phyloP scores from a whole-genome alignment of 2,329 filamentous ascomycete genomes.

The Massarina eburnea region DNA sequence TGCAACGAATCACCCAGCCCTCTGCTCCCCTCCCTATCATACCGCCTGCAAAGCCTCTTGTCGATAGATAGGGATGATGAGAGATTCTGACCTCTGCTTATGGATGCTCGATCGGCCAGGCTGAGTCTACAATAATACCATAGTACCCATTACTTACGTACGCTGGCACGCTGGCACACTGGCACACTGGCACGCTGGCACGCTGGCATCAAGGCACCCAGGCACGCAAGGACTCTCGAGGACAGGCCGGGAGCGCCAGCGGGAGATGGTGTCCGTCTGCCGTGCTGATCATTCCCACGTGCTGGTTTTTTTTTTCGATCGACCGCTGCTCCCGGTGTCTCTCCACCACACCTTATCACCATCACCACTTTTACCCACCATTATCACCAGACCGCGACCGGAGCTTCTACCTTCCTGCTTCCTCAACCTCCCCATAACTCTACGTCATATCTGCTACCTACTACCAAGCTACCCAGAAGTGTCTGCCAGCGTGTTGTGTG shows the following conservation, averaged over 20 bases:
- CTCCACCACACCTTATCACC: slow-evolving; percentile 6
- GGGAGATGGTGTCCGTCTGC: slow-evolving; percentile 11
- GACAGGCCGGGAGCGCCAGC: background rate
- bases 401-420: background rate
- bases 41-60: background rate
- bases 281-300: slow-evolving; percentile 24
- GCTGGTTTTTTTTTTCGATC: slow-evolving; percentile 12
- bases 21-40: slow-evolving; percentile 8
- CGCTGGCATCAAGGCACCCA: background rate
- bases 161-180: background rate
- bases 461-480: background rate
- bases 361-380: background rate
- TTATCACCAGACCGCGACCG: slow-evolving; percentile 7
- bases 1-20: slow-evolving; percentile 14
- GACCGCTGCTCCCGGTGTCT: slow-evolving; percentile 12
- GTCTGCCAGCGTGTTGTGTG: slow-evolving; percentile 7
- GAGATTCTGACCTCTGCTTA: background rate
- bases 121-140: background rate
- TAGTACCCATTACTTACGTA: too few relatives aligned
- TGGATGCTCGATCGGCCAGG: background rate
- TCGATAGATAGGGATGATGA: background rate
- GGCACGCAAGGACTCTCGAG: background rate
- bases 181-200: background rate
- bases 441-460: slow-evolving; percentile 18
- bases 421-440: slow-evolving; percentile 7